Evolutionary conservation across 208 protist species (phyloP).

Genomic region (Crithidia acanthocephali): DNA sequence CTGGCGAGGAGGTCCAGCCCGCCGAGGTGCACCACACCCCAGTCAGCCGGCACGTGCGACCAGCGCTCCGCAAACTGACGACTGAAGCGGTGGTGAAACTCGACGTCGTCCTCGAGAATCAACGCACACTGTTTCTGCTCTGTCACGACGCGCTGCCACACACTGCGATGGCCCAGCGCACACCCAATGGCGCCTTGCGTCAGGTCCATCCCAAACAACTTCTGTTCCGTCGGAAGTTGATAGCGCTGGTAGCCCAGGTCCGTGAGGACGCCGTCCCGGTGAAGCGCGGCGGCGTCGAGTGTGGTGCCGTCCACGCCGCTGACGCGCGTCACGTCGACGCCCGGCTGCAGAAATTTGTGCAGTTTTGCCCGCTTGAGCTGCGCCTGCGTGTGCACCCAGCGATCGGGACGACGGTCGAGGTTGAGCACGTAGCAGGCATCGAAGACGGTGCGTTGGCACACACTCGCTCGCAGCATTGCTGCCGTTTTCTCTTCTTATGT

Average conservation of each 20-base stretch:
- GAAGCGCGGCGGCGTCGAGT: conserved; percentile 64
- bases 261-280: conserved; percentile 54
- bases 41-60: conserved; percentile 75
- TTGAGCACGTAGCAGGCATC: conserved; percentile 93
- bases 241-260: conserved; percentile 79
- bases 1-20: conserved; percentile 83
- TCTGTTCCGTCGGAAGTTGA: conserved; percentile 72
- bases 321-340: conserved; percentile 61
- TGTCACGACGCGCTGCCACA: conserved; percentile 80
- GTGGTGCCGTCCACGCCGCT: conserved; percentile 73
- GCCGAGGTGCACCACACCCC: conserved; percentile 90
- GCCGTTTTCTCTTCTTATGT: not conserved
- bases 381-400: conserved; percentile 72
- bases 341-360: conserved; percentile 50
- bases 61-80: conserved; percentile 61
- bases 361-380: conserved; percentile 67
- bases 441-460: conserved; percentile 54
- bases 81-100: conserved; percentile 83
- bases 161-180: conserved; percentile 77
- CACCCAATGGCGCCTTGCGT: conserved; percentile 90
- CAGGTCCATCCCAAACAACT: conserved; percentile 93
- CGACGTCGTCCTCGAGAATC: conserved; percentile 90
- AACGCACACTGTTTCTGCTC: conserved; percentile 49
- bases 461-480: conserved; percentile 47
- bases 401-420: conserved; percentile 83